Conservation (phyloP, 257 asterid genomes). For the Leonotis leonurus region DNA sequence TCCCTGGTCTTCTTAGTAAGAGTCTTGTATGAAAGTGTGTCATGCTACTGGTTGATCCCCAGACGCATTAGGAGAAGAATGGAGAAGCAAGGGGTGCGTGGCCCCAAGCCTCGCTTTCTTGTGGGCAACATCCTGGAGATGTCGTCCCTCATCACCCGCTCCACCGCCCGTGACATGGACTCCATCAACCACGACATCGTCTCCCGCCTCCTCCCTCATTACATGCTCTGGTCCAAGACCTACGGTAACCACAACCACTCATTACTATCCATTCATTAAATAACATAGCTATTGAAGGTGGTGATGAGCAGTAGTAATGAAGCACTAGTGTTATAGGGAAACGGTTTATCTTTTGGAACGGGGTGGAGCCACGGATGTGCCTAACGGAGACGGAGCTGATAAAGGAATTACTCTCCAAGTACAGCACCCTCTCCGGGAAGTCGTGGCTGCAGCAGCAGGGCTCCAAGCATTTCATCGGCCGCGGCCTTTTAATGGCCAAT, state of each 20-base stretch:
- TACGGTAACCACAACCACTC: slow-evolving; percentile 38
- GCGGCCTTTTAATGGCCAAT: slow-evolving; percentile 87
- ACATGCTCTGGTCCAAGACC: slow-evolving; percentile 56
- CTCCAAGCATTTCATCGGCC: slow-evolving; percentile 71
- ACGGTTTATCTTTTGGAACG: slow-evolving; percentile 75
- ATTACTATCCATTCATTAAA: too few relatives aligned
- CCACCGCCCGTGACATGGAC: slow-evolving; percentile 64
- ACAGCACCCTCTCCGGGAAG: slow-evolving; percentile 63
- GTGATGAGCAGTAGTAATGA: too few relatives aligned
- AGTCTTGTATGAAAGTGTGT: slow-evolving; percentile 35
- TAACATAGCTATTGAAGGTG: too few relatives aligned
- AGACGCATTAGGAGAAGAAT: slow-evolving; percentile 65
- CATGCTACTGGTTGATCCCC: slow-evolving; percentile 65
- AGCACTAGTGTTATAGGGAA: slow-evolving; percentile 39
- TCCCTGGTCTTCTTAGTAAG: slow-evolving; percentile 23
- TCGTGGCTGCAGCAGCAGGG: slow-evolving; percentile 92
- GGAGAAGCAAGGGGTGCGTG: slow-evolving; percentile 86
- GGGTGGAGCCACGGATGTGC: slow-evolving; percentile 81
- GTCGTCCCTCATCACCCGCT: slow-evolving; percentile 49
- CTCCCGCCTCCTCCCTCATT: slow-evolving; percentile 80
- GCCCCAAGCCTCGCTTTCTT: slow-evolving; percentile 74
- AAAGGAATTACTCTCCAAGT: slow-evolving; percentile 60
- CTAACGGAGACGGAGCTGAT: slow-evolving; percentile 56
- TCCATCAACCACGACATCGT: slow-evolving; percentile 68
- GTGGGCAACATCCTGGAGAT: slow-evolving; percentile 70